These are phyloP conservation scores for Blastobotrys proliferans DNA, from an alignment of 1,139 yeast species.

Conservation along the genomic window DNA sequence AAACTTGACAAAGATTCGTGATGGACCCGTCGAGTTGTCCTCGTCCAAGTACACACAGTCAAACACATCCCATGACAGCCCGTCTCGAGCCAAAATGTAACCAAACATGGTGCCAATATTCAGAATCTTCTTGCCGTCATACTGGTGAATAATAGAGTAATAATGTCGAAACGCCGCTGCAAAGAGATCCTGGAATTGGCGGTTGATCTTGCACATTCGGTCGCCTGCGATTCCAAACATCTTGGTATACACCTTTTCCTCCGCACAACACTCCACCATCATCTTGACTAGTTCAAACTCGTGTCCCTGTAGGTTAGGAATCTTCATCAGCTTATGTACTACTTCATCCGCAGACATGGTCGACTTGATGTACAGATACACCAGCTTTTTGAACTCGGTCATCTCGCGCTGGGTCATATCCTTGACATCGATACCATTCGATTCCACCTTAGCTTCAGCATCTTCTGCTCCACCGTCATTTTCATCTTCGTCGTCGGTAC, in stretches of 20 bases:
- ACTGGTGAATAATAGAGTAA: conserved; percentile 58
- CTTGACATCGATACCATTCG: conserved; percentile 33
- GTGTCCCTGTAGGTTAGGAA: conserved; percentile 30
- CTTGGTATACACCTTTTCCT: conserved; percentile 84
- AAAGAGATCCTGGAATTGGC: conserved; percentile 57
- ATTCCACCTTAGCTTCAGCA: conserved; percentile 11
- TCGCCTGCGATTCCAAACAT: conserved; percentile 79
- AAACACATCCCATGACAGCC: conserved; percentile 59
- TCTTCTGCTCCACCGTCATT: conserved; percentile 24
- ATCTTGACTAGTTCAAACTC: conserved; percentile 58
- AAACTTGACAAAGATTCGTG: conserved; percentile 77
- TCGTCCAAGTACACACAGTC: conserved; percentile 58
- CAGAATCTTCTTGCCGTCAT: conserved; percentile 68
- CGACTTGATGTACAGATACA: conserved; percentile 84
- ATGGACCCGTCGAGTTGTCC: conserved; percentile 68
- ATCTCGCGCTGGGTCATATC: conserved; percentile 71
- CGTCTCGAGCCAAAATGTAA: conserved; percentile 69
- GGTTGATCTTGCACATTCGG: conserved; percentile 49
- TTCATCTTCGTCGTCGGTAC: conserved; percentile 29
- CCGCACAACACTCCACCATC: conserved; percentile 78
- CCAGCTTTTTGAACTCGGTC: conserved; percentile 62
- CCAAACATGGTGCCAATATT: conserved; percentile 88
- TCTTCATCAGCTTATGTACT: conserved; percentile 69
- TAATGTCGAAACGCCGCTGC: conserved; percentile 50
- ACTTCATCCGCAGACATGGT: conserved; percentile 93